phyloP scores from a whole-genome alignment of 23 red algal species.

The Chondrus crispus region DNA sequence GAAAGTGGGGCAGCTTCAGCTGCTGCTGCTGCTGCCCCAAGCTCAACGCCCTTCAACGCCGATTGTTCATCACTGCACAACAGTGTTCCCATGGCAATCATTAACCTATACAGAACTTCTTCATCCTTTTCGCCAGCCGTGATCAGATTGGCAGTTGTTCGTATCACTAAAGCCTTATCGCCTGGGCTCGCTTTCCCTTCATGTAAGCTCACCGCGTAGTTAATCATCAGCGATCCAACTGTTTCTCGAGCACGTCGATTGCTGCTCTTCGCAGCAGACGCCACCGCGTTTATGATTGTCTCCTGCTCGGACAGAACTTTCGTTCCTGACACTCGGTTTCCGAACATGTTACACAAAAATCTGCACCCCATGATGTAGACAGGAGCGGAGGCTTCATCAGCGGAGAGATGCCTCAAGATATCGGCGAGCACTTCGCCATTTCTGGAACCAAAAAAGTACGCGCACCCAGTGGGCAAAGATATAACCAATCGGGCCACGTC shows the following conservation, averaged over 20 bases:
- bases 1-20: slow-evolving; percentile 56
- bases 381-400: slow-evolving; percentile 34
- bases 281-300: slow-evolving; percentile 12
- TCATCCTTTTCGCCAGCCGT: slow-evolving; percentile 48
- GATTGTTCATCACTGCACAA: slow-evolving; percentile 55
- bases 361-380: slow-evolving; percentile 78
- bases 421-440: slow-evolving; percentile 52
- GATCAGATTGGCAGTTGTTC: neutral
- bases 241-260: slow-evolving; percentile 56
- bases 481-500: slow-evolving; percentile 79
- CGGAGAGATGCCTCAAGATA: slow-evolving; percentile 46
- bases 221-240: slow-evolving; percentile 52
- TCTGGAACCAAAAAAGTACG: slow-evolving; percentile 72
- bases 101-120: slow-evolving; percentile 41
- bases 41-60: slow-evolving; percentile 29
- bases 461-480: slow-evolving; percentile 60
- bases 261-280: neutral
- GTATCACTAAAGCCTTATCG: slow-evolving; percentile 23
- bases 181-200: slow-evolving; percentile 26
- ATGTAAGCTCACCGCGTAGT: slow-evolving; percentile 61
- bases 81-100: slow-evolving; percentile 61
- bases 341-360: slow-evolving; percentile 84
- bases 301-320: neutral
- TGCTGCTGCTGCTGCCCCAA: slow-evolving; percentile 44
- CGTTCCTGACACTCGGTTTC: slow-evolving; percentile 49